Conservation (phyloP, 371 early-diverging fungal species). For the Rhizomucor miehei region DNA sequence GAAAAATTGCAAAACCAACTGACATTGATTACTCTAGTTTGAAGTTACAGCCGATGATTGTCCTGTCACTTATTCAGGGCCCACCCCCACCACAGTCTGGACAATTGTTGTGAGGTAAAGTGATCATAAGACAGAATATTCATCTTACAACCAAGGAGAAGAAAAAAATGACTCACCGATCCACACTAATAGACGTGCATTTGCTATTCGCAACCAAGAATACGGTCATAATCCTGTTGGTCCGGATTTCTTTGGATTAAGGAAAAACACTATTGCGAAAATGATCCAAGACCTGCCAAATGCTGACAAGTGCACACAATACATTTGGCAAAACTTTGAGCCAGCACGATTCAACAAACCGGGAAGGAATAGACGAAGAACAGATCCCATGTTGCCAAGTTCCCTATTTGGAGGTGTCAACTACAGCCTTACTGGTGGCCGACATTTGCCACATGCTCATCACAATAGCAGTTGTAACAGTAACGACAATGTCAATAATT, state of each 20-base stretch:
- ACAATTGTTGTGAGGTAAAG: slow-evolving; percentile 41
- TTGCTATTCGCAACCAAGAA: slow-evolving; percentile 73
- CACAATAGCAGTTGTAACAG: too few relatives aligned
- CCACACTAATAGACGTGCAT: slow-evolving; percentile 30
- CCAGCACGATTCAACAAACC: slow-evolving; percentile 46
- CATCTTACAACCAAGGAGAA: not conserved
- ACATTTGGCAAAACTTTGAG: slow-evolving; percentile 71
- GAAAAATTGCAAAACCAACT: slow-evolving; percentile 4
- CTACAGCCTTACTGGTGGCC: slow-evolving; percentile 34
- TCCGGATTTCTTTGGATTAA: slow-evolving; percentile 90
- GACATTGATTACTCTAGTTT: slow-evolving; percentile 23
- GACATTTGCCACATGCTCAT: slow-evolving; percentile 7
- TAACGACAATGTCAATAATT: too few relatives aligned
- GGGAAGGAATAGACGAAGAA: slow-evolving; percentile 37
- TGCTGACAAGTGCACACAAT: slow-evolving; percentile 73
- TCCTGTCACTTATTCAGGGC: slow-evolving; percentile 45
- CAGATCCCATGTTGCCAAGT: slow-evolving; percentile 31
- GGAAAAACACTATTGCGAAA: slow-evolving; percentile 85
- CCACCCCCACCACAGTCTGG: slow-evolving; percentile 54
- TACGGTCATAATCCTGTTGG: slow-evolving; percentile 85
- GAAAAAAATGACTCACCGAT: not conserved
- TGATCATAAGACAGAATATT: too few relatives aligned
- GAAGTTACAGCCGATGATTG: slow-evolving; percentile 52
- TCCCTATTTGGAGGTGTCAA: slow-evolving; percentile 39
- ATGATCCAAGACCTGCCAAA: slow-evolving; percentile 90